Conservation (phyloP, 2,329 filamentous ascomycete genomes). For the Claviceps monticola region DNA sequence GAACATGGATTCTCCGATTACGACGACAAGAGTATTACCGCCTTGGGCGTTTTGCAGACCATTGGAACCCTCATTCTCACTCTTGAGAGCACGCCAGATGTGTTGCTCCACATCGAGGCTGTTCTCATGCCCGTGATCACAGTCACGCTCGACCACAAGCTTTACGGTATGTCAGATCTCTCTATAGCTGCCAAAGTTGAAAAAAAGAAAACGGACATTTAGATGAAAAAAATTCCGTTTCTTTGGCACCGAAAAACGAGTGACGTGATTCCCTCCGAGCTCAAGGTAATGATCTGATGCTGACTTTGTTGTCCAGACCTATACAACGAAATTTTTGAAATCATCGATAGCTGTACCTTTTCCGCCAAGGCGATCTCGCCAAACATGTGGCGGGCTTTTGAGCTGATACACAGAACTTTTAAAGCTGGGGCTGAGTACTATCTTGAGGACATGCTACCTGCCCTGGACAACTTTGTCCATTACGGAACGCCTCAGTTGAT, state of each 20-base stretch:
- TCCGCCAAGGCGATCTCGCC: conserved; percentile 89
- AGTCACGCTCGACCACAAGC: conserved; percentile 92
- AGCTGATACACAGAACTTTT: conserved; percentile 91
- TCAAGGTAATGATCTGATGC: too few species aligned
- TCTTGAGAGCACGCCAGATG: conserved; percentile 90
- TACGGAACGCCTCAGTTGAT: conserved; percentile 72
- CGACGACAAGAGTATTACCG: conserved; percentile 98
- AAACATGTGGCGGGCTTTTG: conserved; percentile 98
- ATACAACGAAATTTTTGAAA: conserved; percentile 97
- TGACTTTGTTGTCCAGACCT: conserved; percentile 41
- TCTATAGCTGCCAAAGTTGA: background rate
- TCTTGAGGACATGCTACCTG: conserved; percentile 95
- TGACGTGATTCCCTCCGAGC: too few species aligned
- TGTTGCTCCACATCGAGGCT: conserved; percentile 84
- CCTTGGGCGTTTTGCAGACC: conserved; percentile 88
- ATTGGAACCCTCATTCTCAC: conserved; percentile 96
- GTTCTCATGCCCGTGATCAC: conserved; percentile 95
- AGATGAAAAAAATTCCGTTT: background rate
- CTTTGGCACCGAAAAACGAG: too few species aligned
- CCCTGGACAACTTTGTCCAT: conserved; percentile 93
- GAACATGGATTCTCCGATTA: conserved; percentile 72
- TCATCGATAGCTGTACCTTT: conserved; percentile 98
- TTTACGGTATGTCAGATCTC: conserved; percentile 53
- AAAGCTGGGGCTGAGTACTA: conserved; percentile 95
- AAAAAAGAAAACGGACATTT: background rate